These are phyloP conservation scores for Cryomyces minteri DNA, from an alignment of 495 filamentous ascomycete species.

Conservation along the genomic window DNA sequence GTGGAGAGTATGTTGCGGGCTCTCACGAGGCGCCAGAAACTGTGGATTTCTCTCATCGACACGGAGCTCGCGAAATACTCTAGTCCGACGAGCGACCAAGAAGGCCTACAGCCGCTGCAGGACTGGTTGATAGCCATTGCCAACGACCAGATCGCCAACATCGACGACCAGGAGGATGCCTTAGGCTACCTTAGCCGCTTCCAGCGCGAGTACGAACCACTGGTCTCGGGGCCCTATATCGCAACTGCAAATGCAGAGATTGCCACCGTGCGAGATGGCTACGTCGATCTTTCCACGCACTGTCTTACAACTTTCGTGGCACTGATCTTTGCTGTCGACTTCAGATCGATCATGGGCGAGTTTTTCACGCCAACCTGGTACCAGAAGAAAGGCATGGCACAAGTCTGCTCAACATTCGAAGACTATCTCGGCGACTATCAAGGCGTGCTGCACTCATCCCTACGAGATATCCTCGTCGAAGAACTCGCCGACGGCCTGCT, in stretches of 20 bases:
- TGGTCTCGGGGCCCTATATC: constrained; percentile 69
- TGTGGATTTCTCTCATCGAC: constrained; percentile 75
- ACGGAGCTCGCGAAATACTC: constrained; percentile 65
- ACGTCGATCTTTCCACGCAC: constrained; percentile 82
- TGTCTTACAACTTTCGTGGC: constrained; percentile 70
- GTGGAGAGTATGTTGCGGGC: constrained; percentile 85
- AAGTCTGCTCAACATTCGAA: constrained; percentile 80
- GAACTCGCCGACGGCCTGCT: constrained; percentile 83
- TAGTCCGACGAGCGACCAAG: constrained; percentile 32
- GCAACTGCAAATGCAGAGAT: constrained; percentile 49
- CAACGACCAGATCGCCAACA: constrained; percentile 96
- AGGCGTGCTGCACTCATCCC: constrained; percentile 58
- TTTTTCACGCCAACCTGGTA: constrained; percentile 92
- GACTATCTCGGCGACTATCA: constrained; percentile 83
- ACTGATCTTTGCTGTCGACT: constrained; percentile 75
- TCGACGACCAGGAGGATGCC: constrained; percentile 66
- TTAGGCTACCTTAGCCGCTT: constrained; percentile 66
- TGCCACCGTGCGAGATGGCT: constrained; percentile 62
- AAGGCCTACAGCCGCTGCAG: constrained; percentile 64
- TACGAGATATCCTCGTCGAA: constrained; percentile 77
- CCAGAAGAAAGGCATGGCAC: constrained; percentile 57
- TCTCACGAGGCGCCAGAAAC: constrained; percentile 57
- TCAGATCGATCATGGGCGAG: constrained; percentile 58
- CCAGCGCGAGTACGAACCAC: constrained; percentile 52
- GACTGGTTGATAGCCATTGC: constrained; percentile 94